Evolutionary conservation across 805 yeast species (phyloP).

Genomic region (Priceomyces medius): DNA sequence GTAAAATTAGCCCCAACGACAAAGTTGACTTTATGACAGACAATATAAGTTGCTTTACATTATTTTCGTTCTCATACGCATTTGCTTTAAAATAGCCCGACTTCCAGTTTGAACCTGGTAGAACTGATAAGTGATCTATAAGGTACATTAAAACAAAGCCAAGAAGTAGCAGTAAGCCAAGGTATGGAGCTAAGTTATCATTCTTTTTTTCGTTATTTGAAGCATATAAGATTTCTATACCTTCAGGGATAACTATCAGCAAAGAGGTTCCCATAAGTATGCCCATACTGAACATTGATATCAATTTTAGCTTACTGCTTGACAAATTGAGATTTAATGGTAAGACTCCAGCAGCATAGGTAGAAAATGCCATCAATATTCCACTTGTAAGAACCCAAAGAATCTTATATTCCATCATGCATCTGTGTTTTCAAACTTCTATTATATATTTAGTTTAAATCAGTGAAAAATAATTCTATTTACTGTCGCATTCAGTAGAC

Average conservation of each 20-base stretch:
- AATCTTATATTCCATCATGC: background rate
- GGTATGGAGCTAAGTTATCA: conserved; percentile 19
- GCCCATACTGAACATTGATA: conserved; percentile 59
- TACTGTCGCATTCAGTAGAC: no score
- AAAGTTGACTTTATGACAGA: conserved; percentile 44
- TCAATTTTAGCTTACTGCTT: conserved; percentile 21
- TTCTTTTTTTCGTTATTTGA: conserved; percentile 16
- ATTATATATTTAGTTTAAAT: no score
- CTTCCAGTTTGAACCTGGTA: conserved; percentile 2
- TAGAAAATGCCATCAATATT: conserved; percentile 17
- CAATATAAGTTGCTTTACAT: conserved; percentile 6
- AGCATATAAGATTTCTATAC: conserved; percentile 45
- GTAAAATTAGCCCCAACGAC: conserved; percentile 63
- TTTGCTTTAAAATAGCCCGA: background rate
- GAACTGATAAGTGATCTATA: conserved; percentile 39
- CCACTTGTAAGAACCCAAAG: conserved; percentile 3
- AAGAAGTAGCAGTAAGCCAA: conserved; percentile 49
- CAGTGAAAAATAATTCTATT: no score
- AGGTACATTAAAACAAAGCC: conserved; percentile 58
- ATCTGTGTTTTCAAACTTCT: no score
- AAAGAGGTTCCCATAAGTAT: conserved; percentile 60
- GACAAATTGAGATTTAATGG: conserved; percentile 14
- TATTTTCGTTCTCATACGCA: background rate
- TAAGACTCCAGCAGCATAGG: conserved; percentile 19
- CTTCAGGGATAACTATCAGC: conserved; percentile 65